Base-by-base conservation (phyloP, 768 basidiomycete genomes). In the Hydnomerulius pinastri region DNA sequence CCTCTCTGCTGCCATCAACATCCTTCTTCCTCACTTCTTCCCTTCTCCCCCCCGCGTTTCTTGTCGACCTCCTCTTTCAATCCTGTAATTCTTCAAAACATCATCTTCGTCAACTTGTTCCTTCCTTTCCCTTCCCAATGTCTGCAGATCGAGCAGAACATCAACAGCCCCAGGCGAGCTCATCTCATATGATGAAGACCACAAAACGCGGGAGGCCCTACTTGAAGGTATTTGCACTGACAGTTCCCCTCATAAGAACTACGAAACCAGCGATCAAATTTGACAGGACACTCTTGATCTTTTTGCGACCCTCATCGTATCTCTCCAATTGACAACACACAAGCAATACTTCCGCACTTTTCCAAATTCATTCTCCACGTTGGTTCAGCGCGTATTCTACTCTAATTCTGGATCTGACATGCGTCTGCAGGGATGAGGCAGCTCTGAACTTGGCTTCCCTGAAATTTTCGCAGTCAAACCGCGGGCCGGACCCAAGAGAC, bases 391-490 rank as follows among this genome's bases (percentile, higher is more conserved):
- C 45, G 25, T 24, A 10, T 7, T 7, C 17, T 40, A 11, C 24
- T 33, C 41, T 51, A 46, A 37, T 51, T 50, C 43, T 43, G 50
- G 40, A 46, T 53, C 37, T 56, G 29, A 53, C 28, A 32, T 49
- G 21, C 42, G 51, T 60, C 49, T 37, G n/a, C 49, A 98, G 95
- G 46, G 95, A 99, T 68, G 94, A 98, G 69, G 96, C 97, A 5
- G 91, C 90, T 15, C 81, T 82, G 64, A 98, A 98, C 69, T 74
- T 99, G 27, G 88, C 93, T 29, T 91, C 91, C 3, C 85, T 99
- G 65, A 98, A 98, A 70, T 99, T 99, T 70, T 96, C 97, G 25
- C 97, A 99, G 75, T 98, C 97, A 47, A 96, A 94, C 76, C 92
- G 97, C 67, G 90, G 93, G 60, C 90, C 95, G 65, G 97, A 99